Evolutionary conservation across 2,329 filamentous ascomycete species (phyloP), one percentile per base, ranked within the genome.

Genomic region (Paraphaeosphaeria minitans): DNA sequence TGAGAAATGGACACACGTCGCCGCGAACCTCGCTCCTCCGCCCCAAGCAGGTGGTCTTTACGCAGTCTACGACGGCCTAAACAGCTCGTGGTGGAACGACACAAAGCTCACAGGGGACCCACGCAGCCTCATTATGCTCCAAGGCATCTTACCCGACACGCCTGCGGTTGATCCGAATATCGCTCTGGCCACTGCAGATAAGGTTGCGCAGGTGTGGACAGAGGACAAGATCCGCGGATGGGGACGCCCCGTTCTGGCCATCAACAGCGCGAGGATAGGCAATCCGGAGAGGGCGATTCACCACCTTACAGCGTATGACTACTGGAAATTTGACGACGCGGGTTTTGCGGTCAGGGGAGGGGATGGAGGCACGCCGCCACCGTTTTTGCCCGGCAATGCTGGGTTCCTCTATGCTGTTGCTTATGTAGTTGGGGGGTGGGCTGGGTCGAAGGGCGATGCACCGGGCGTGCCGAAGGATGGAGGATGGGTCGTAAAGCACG

Each of bases 351-450:
- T 85, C 68, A 80, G 83, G 0, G 71, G 83, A 3, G 84, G 84
- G 6, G 83, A 82, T 1, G 74, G 77, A 5, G 76, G 81, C 37
- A 84, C 85, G 8, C 78, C 84, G 1, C 86, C 84, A 27, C 85
- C 84, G 12, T 87, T 86, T 69, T 84, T 87, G 58, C 84, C 84
- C 0, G 80, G 80, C 19, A 78, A 79, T 41, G 78, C 81, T 2
- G 78, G 78, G 1, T 73, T 86, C 57, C 63, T 87, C 64, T 67
- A 84, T 35, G 83, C 82, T 0, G 74, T 83, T 59, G 84, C 81
- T 2, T 85, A 86, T 82, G 81, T 86, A 80, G 81, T 82, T 8
- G 83, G 82, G 0, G 84, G 71, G 1, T 86, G 84, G 84, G 83
- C 85, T 64, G 82, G 78, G 2, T 53, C 50, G 33, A 43, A 43